Conservation (phyloP, 345 rosid genomes). For the Jatropha curcas region DNA sequence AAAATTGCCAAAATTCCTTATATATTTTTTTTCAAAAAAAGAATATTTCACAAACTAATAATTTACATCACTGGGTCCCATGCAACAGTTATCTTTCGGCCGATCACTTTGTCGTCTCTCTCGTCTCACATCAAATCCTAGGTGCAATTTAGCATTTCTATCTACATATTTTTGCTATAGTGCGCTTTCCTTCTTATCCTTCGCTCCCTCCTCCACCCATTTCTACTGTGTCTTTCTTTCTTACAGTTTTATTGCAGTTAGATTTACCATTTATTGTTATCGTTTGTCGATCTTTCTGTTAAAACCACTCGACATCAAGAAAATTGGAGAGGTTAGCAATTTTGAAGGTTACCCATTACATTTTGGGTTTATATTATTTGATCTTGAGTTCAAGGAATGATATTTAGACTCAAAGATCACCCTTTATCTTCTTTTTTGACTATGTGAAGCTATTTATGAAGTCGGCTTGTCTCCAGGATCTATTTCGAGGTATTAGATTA, state of each 20-base stretch:
- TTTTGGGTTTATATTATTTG: not conserved
- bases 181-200: slow-evolving; percentile 23
- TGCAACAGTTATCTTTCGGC: slow-evolving; percentile 42
- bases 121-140: slow-evolving; percentile 5
- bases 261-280: slow-evolving; percentile 29
- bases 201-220: slow-evolving; percentile 14
- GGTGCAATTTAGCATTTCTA: slow-evolving; percentile 17
- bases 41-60: slow-evolving; percentile 5
- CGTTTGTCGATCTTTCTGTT: not conserved
- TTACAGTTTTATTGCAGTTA: slow-evolving; percentile 29
- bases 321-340: not conserved
- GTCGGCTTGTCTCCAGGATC: slow-evolving; percentile 32
- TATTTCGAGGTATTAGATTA: slow-evolving; percentile 5
- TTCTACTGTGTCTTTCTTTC: slow-evolving; percentile 13
- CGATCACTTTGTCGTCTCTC: slow-evolving; percentile 41
- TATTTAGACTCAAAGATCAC: slow-evolving; percentile 15
- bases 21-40: not conserved
- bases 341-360: slow-evolving; percentile 6
- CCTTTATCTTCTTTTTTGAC: slow-evolving; percentile 2
- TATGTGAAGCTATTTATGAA: slow-evolving; percentile 15
- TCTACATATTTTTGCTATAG: not conserved
- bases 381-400: not conserved
- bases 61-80: slow-evolving; percentile 31
- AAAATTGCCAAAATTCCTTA: not conserved
- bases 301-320: not conserved